These are phyloP conservation scores for Trichophyton simii DNA, from an alignment of 2,329 filamentous ascomycete genomes.

Conservation along the genomic window DNA sequence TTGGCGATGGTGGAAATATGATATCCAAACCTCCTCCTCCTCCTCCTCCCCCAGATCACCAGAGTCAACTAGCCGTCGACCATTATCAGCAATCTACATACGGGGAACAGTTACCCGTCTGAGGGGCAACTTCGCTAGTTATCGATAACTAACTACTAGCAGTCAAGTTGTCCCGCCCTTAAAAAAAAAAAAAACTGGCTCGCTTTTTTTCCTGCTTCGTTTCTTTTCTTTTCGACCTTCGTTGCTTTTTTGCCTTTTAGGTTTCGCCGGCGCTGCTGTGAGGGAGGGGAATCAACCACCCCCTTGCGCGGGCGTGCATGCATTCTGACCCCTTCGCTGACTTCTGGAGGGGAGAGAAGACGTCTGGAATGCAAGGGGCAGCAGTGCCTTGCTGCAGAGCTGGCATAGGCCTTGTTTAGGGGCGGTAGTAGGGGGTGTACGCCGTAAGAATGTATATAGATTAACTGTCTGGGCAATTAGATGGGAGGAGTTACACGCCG, in stretches of 20 bases:
- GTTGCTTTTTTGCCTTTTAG: background rate
- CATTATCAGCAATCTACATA: too few relatives aligned
- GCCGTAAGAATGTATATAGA: too few relatives aligned
- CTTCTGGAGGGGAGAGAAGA: background rate
- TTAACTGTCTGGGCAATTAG: too few relatives aligned
- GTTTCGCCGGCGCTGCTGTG: background rate
- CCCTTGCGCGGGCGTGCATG: background rate
- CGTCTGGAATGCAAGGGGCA: conserved; percentile 1
- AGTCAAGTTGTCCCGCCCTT: background rate
- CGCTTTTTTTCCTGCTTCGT: background rate
- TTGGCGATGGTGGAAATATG: background rate
- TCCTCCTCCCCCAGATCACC: too few relatives aligned
- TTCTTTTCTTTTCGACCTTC: background rate
- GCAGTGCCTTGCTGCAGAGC: conserved; percentile 1
- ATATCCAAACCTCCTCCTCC: background rate
- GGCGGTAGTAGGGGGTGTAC: background rate
- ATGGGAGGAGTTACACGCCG: background rate
- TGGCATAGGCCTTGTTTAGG: background rate
- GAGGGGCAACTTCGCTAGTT: background rate
- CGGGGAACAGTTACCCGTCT: too few relatives aligned
- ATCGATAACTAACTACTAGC: background rate
- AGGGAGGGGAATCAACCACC: background rate
- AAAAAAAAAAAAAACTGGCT: too few relatives aligned
- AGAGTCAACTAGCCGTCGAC: too few relatives aligned
- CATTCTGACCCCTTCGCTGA: background rate